Evolutionary conservation across 805 yeast species (phyloP), one percentile per base, ranked within the genome.

Genomic region (Kodamaea kakaduensis): DNA sequence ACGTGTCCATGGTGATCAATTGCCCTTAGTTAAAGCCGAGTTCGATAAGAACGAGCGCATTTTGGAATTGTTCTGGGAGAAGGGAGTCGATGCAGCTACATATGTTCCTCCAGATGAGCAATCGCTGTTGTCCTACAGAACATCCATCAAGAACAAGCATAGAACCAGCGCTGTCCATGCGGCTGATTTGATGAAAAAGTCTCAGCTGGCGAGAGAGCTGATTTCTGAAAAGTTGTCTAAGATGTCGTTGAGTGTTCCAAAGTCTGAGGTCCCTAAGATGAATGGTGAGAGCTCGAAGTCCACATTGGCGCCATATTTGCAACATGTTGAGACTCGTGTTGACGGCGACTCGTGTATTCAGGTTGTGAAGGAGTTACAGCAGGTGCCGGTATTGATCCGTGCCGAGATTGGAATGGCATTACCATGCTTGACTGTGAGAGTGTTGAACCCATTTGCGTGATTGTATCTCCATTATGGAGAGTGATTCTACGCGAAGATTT

Each of bases 1-100:
- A 60, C 73, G 97, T 51, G 96, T 89, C 15, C 98, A 93, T 53
- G 97, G 97, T 17, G 98, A 93, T 61, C 97, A 93, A 61, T 68
- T 93, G 37, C 97, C 97, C 8, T 68, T 90, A 43, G 77, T 77
- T 16, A 89, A 88, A 58, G 97, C 97, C 4, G 97, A 93, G 58
- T 93, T 84, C 56, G 89, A 85, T 56, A 84, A 81, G 53, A 50
- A 54, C 12, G 64, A 73, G 25, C 72, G 86, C 29, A 61, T 78
- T 7, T 69, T 90, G 50, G 96, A 90, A 55, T 66, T 90, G 32
- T 87, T 75, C 54, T 90, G 98, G 98, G 94, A 87, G 58, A 78
- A 77, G 34, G 90, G 89, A n/a, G 76, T 84, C 36, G 97, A 90
- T 57, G 75, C 95, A 15, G 96, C 96, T 0, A 84, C 94, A 1